Base-by-base conservation (phyloP, 2,329 filamentous ascomycete species). In the Colletotrichum horii region DNA sequence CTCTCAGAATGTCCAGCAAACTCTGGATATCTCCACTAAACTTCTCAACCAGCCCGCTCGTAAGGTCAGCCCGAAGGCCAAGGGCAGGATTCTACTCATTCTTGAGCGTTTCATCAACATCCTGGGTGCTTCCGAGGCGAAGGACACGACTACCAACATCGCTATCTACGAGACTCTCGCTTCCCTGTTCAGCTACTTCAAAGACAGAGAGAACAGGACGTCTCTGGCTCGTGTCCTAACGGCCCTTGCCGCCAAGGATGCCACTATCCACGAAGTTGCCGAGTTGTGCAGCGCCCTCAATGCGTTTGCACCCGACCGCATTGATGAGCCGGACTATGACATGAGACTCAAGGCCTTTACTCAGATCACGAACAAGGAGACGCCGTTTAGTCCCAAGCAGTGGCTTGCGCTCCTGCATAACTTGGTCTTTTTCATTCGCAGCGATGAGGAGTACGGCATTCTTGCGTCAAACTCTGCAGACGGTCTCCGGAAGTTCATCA, bases 391-490 rank as follows among this genome's bases (percentile, higher is more conserved):
- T 1, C 85, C 92, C 2, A 90, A 90, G 74, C 94, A 98, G 83
- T 99, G 97, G 96, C 90, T 93, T 68, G 96, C 97, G 8, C 85
- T 99, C 24, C 86, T 98, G 14, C 94, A 96, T 85, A 99, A 98
- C 81, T 91, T 98, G 87, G 88, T 98, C 3, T 98, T 93, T 84
- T 97, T 94, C 81, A 93, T 98, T 78, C 93, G 93, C 78, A 92
- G 96, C 78, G 93, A 95, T 71, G 95, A 98, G 77, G 97, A 99
- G 82, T 93, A 97, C 78, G 94, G 95, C 61, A 94, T 98, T 65
- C 87, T 98, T 16, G 89, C 91, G 0, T 89, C 90, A 3, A 98
- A 96, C 82, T 95, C 97, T 8, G 94, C 96, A 0, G 94, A 96
- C 80, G 91, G 92, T 8, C 86, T 99, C 52, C 94, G 94, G 79